phyloP scores from a whole-genome alignment of 805 yeast genomes.

The Cyberlindnera maclurae region DNA sequence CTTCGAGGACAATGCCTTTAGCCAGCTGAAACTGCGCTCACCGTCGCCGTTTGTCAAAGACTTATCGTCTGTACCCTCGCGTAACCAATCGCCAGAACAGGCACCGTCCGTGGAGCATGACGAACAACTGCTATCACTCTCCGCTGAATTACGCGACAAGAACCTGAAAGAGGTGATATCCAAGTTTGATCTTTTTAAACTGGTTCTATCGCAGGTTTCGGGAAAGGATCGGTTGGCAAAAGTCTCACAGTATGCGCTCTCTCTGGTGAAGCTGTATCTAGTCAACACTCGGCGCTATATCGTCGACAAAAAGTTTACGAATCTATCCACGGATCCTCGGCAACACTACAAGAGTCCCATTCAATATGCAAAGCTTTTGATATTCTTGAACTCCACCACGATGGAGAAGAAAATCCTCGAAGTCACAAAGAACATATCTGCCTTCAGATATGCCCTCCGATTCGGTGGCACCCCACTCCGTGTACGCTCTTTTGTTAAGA shows the following conservation, averaged over 20 bases:
- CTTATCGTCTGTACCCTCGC: background rate
- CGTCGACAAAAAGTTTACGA: conserved; percentile 23
- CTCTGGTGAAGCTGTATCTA: conserved; percentile 44
- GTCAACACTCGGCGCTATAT: conserved; percentile 29
- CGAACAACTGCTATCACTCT: conserved; percentile 1
- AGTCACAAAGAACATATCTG: conserved; percentile 39
- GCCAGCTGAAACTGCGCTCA: conserved; percentile 18
- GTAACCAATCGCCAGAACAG: conserved; percentile 8
- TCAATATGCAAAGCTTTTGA: conserved; percentile 17
- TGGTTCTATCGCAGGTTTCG: conserved; percentile 44
- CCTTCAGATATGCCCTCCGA: conserved; percentile 61
- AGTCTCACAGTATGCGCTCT: conserved; percentile 49
- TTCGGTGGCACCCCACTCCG: conserved; percentile 67
- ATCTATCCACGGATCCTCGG: conserved; percentile 23
- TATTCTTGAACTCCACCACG: conserved; percentile 25
- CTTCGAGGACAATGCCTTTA: conserved; percentile 12
- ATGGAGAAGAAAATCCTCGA: conserved; percentile 32
- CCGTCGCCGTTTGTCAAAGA: conserved; percentile 15
- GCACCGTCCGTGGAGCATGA: conserved; percentile 1
- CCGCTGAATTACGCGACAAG: conserved; percentile 8
- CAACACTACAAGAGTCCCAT: conserved; percentile 20
- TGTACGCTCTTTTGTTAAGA: conserved; percentile 24
- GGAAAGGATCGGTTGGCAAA: conserved; percentile 74
- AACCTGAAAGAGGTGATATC: conserved; percentile 6
- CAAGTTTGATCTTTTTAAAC: conserved; percentile 39